phyloP scores from a whole-genome alignment of 129 eudicot genomes.

The Artemisia argyi region DNA sequence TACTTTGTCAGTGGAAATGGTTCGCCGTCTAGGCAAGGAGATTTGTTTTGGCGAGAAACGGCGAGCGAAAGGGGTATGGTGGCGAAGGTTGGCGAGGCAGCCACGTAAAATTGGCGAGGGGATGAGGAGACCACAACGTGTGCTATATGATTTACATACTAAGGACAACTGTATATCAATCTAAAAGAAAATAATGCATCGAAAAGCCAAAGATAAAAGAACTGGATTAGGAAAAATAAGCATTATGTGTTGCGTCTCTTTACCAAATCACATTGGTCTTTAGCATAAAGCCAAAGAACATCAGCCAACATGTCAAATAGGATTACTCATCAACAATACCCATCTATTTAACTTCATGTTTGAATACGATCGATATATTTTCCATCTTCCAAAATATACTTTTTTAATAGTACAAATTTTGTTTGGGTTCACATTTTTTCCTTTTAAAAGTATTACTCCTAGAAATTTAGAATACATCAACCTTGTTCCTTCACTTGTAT shows the following conservation, averaged over 20 bases:
- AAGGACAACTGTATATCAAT: too few species aligned
- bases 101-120: too few species aligned
- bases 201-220: too few species aligned
- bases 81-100: too few species aligned
- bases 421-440: conserved; percentile 3
- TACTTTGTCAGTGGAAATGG: too few species aligned
- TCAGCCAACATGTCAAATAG: conserved; percentile 1
- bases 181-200: too few species aligned
- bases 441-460: background rate
- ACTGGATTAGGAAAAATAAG: too few species aligned
- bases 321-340: conserved; percentile 16
- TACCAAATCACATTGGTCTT: conserved; percentile 10
- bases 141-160: too few species aligned
- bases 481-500: conserved; percentile 17
- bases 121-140: too few species aligned
- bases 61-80: too few species aligned
- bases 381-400: background rate
- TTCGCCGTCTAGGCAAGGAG: too few species aligned
- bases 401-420: background rate
- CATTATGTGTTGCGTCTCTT: background rate
- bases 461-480: background rate
- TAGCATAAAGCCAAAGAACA: conserved; percentile 10
- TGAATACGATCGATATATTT: background rate
- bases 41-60: too few species aligned
- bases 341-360: conserved; percentile 19